Percentiles rank a stretch among this genome's conserved stretches.
These are phyloP conservation scores for Colletotrichum viniferum DNA, from an alignment of 2,329 filamentous ascomycete species.

Conservation along the genomic window DNA sequence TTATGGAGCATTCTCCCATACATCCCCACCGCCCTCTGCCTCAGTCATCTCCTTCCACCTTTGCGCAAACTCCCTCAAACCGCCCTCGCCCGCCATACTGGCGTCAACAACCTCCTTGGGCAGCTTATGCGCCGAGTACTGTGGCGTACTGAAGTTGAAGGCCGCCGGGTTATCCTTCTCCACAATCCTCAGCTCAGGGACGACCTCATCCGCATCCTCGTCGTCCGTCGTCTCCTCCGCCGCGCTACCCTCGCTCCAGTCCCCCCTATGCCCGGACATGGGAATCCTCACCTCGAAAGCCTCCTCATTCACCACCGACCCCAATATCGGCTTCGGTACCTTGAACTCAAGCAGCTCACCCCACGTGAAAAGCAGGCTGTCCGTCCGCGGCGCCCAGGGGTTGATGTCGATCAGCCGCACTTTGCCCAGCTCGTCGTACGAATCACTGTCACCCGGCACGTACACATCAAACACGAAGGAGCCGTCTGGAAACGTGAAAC, in stretches of 20 bases:
- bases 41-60: conserved; percentile 71
- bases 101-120: conserved; percentile 89
- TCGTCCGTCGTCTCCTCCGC: conserved; percentile 41
- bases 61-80: conserved; percentile 79
- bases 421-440: conserved; percentile 67
- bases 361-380: conserved; percentile 90
- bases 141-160: conserved; percentile 81
- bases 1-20: conserved; percentile 36
- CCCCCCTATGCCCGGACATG: conserved; percentile 17
- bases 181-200: conserved; percentile 79
- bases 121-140: conserved; percentile 94
- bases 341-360: conserved; percentile 78
- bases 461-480: conserved; percentile 94
- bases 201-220: conserved; percentile 49
- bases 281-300: background rate
- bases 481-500: conserved; percentile 80
- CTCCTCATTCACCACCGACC: conserved; percentile 42
- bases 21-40: conserved; percentile 38
- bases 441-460: conserved; percentile 68
- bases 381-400: conserved; percentile 89
- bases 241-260: conserved; percentile 34
- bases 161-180: conserved; percentile 86
- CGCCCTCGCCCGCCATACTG: conserved; percentile 70
- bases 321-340: conserved; percentile 62
- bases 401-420: conserved; percentile 94